Evolutionary conservation across 2,329 filamentous ascomycete genomes (phyloP).

Genomic region (Paracamarosporium sp.): DNA sequence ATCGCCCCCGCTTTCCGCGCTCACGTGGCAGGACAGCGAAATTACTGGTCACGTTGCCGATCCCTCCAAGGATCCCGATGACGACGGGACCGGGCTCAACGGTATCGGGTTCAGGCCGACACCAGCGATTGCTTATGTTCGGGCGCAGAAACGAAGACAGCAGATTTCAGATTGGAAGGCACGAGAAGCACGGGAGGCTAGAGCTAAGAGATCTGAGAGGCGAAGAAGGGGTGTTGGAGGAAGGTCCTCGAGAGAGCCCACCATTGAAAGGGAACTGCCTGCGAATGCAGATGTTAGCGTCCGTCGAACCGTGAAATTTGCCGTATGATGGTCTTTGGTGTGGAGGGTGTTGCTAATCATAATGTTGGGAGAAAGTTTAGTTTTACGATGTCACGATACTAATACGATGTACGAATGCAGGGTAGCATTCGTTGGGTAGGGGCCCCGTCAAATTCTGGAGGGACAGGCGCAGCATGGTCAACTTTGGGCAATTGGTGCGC

Average conservation of each 20-base stretch:
- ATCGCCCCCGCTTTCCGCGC: conserved; percentile 40
- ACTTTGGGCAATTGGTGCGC: neutral
- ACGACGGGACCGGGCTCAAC: conserved; percentile 70
- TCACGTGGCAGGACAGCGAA: conserved; percentile 66
- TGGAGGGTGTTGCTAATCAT: neutral
- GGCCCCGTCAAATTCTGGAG: conserved; percentile 60
- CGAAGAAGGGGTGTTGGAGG: conserved; percentile 46
- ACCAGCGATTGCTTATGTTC: conserved; percentile 63
- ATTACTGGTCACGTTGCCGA: conserved; percentile 66
- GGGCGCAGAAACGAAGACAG: conserved; percentile 62
- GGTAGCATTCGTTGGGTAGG: conserved; percentile 77
- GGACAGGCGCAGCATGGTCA: conserved; percentile 1
- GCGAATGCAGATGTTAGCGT: conserved; percentile 18
- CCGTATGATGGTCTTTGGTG: conserved; percentile 26
- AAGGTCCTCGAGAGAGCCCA: conserved; percentile 33
- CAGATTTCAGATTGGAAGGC: conserved; percentile 67
- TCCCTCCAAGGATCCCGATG: conserved; percentile 59
- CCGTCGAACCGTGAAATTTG: conserved; percentile 41
- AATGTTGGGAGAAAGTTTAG: neutral
- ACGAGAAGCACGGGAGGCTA: conserved; percentile 65
- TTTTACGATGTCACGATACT: conserved; percentile 14
- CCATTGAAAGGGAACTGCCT: conserved; percentile 35
- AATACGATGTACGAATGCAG: conserved; percentile 44
- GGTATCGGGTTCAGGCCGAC: conserved; percentile 69
- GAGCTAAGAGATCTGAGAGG: conserved; percentile 62